phyloP scores from a whole-genome alignment of 306 rosid genomes.

The Quercus rubra region DNA sequence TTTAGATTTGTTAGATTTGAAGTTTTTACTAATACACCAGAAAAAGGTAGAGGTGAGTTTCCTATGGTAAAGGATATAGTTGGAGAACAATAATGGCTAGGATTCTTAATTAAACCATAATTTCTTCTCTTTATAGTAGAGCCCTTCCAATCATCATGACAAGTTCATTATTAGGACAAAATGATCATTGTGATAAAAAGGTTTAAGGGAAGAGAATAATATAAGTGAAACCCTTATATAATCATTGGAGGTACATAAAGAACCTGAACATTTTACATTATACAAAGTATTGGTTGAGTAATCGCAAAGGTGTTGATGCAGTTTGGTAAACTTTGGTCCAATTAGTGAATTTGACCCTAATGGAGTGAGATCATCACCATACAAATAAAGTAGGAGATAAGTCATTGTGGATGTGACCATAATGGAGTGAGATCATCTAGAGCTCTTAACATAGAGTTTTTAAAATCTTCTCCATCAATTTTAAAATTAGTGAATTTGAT shows the following conservation, averaged over 20 bases:
- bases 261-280: background rate
- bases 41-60: background rate
- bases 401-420: too few species aligned
- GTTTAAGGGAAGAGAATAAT: background rate
- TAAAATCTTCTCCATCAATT: too few species aligned
- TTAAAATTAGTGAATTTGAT: too few species aligned
- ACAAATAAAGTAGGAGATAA: too few species aligned
- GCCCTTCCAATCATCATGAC: background rate
- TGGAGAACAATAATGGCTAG: background rate
- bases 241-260: background rate
- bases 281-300: too few species aligned
- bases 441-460: too few species aligned
- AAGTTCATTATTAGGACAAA: background rate
- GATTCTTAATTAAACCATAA: conserved; percentile 4
- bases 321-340: too few species aligned
- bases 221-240: background rate
- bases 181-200: background rate
- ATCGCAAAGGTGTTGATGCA: too few species aligned
- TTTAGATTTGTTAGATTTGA: background rate
- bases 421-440: too few species aligned
- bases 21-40: background rate
- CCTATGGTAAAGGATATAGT: background rate
- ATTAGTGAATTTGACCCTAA: too few species aligned
- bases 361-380: too few species aligned
- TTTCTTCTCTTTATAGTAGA: background rate